Conservation (phyloP, 306 rosid genomes). For the Quercus robur region DNA sequence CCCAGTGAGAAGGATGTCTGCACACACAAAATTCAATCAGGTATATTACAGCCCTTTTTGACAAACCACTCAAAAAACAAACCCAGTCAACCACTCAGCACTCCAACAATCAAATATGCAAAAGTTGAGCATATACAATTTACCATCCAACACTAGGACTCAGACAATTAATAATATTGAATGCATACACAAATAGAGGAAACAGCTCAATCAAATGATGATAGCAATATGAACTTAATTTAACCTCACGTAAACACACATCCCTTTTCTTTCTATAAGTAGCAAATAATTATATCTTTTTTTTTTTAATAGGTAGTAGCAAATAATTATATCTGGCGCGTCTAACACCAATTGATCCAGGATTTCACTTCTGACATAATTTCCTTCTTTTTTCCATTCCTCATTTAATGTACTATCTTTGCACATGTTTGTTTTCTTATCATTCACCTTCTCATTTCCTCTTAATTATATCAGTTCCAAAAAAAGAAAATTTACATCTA, state of each 20-base stretch:
- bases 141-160: background rate
- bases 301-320: too few relatives aligned
- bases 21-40: slow-evolving; percentile 33
- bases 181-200: background rate
- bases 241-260: background rate
- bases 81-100: background rate
- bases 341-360: background rate
- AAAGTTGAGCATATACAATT: background rate
- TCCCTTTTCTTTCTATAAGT: background rate
- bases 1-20: slow-evolving; percentile 99
- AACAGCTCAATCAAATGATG: background rate
- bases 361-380: background rate
- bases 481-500: background rate
- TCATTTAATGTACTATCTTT: background rate
- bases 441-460: background rate
- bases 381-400: background rate
- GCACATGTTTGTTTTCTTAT: background rate
- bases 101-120: background rate
- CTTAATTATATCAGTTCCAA: background rate
- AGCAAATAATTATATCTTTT: background rate
- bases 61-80: slow-evolving; percentile 4
- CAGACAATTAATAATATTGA: background rate
- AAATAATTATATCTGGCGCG: background rate
- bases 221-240: background rate
- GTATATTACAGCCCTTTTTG: background rate